Base-by-base conservation (phyloP, 352 stramenopile genomes). In the Phytophthora niederhauseri region DNA sequence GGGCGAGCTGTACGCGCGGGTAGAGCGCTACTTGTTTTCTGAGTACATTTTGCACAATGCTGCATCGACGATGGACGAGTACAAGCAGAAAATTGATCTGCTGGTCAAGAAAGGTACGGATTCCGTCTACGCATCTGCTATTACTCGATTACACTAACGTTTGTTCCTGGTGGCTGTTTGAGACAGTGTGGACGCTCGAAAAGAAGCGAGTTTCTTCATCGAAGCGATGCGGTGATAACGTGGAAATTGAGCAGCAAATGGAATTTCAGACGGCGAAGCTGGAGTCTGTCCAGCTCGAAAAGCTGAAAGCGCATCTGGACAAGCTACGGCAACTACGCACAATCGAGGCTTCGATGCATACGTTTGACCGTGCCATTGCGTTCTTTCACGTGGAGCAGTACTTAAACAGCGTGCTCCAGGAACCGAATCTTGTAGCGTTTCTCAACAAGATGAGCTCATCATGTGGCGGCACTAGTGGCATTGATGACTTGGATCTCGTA, bases 301-400 rank as follows among this genome's bases (percentile, higher is more conserved):
- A 84, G 48, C 59, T 95, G 6, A 91, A 91, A 30, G 43, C 48
- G 1, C 85, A 94, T 60, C 69, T 94, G 11, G 80, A 92, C 31
- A 89, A 82, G 52, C 55, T 94, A 26, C 89, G 89, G 0, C 89
- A 94, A 48, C 61, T 93, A 34, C 87, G 89, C 15, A 95, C 85
- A 2, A 76, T 93, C 2, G 83, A 96, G 57, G 83, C 87, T 4
- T 90, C 85, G 4, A 69, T 95, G 66, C 83, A 95, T 62, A 92
- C 85, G 3, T 92, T 87, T 61, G 87, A 96, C 57, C 85, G 89
- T 6, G 87, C 89, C 1, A 77, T 91, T 12, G 84, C 85, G 1
- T 96, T 85, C 60, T 92, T 96, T 38, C 85, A 92, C 60, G 79
- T 96, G 14, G 89, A 96, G 50, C 87, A 94, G 57, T 92, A 93